Base-by-base conservation (phyloP, 2,329 filamentous ascomycete genomes). In the Scolecobasidium constrictum region DNA sequence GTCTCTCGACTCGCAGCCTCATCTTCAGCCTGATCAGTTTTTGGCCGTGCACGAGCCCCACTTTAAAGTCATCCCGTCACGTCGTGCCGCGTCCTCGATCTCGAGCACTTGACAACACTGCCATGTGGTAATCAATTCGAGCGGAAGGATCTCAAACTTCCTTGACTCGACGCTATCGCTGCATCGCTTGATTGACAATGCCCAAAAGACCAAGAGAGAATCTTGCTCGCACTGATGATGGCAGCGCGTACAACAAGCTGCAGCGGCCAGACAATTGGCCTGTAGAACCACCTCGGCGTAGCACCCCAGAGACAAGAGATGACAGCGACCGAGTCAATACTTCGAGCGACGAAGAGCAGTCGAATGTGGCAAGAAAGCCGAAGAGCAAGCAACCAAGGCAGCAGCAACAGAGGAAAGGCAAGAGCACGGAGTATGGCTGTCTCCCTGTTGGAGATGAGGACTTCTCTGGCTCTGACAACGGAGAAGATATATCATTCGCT, bases 221-320 rank as follows among this genome's bases (percentile, higher is more conserved):
- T 36, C 31, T 42, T 4, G 44, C 47, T 5, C 31, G 21, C 22
- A 63, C 60, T 3, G 50, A 52, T 43, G 56, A 60, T 43, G 59
- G 59, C 33, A 58, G 48, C 23, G 38, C 43, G 2, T 63, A 63
- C 48, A 62, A 63, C 47, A 62, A 60, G 46, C 50, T 61, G 18
- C 51, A 52, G 23, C 53, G 60, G 38, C 59, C 60, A 3, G 53
- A 57, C 40, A 48, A 56, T 19, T 57, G 53, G 42, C 44, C 44
- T 5, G 38, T 26, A 22, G 36, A 15, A 28, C 36, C 38, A 22
- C 38, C 35, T 40, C 21, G 22, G 34, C 13, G 55, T 2, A 21
- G 48, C 17, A 40, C 48, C n/a, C 43, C 48, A 5, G 39, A 47
- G 3, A 38, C 45, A 19, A 46, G 50, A 23, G 6, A 31, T 38